Conservation (phyloP, 1,139 yeast species). For the Candida labiduridarum region DNA sequence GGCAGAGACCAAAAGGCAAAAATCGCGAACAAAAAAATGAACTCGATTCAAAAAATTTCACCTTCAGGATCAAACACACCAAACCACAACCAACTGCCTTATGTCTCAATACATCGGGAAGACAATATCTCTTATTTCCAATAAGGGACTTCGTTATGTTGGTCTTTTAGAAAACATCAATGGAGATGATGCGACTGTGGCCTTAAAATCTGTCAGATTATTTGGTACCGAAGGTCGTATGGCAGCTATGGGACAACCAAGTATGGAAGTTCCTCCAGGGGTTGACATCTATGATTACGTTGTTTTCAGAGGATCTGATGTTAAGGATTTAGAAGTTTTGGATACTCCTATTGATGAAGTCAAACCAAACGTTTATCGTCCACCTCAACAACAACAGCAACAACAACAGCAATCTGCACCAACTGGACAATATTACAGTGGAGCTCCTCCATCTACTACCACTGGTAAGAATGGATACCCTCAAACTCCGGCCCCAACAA, state of each 20-base stretch:
- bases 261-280: slow-evolving; percentile 74
- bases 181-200: slow-evolving; percentile 89
- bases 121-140: slow-evolving; percentile 85
- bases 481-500: slow-evolving; percentile 5
- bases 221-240: slow-evolving; percentile 94
- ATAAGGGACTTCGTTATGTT: slow-evolving; percentile 85
- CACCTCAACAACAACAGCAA: slow-evolving; percentile 24
- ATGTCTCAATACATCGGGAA: slow-evolving; percentile 94
- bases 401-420: slow-evolving; percentile 10
- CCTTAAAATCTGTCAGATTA: slow-evolving; percentile 78
- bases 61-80: not conserved
- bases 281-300: slow-evolving; percentile 75
- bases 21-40: not conserved
- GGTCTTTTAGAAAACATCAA: slow-evolving; percentile 86
- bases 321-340: slow-evolving; percentile 82
- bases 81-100: not conserved
- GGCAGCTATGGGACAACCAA: slow-evolving; percentile 57
- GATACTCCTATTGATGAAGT: slow-evolving; percentile 64
- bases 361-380: slow-evolving; percentile 36
- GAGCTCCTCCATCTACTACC: slow-evolving; percentile 14
- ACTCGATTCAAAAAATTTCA: slow-evolving; percentile 1
- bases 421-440: slow-evolving; percentile 16
- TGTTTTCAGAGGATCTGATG: slow-evolving; percentile 90
- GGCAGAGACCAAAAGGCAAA: not conserved
- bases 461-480: slow-evolving; percentile 5